Base-by-base conservation (phyloP, 805 yeast species). In the Hanseniaspora nectarophila region DNA sequence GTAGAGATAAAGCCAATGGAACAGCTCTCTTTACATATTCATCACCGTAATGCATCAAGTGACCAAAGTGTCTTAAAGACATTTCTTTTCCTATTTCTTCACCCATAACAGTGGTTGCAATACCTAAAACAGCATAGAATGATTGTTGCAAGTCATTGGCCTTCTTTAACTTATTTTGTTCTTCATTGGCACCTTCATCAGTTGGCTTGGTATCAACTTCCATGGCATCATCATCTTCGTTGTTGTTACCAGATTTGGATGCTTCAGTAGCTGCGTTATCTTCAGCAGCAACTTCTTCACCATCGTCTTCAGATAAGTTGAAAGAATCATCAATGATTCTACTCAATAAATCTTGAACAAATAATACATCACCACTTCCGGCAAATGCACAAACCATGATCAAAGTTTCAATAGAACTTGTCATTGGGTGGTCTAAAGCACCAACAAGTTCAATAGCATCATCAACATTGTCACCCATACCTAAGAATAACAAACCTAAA, bases 81-180 rank as follows among this genome's bases (percentile, higher is more conserved):
- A 92, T 92, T 60, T 90, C 96, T 67, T 85, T 94, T 32, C 99
- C 98, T 65, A 92, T 85, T 58, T 86, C 95, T 68, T 92, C 99
- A 57, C 99, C 99, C 84, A 92, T 82, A 13, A 96, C 92, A 61
- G 94, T 85, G 57, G 85, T 75, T 0, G 97, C 98, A 58, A 92
- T 77, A 55, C 98, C 98, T 49, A 92, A 74, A 18, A 92, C 97
- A 9, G 97, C 92, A 62, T 85, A 86, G 1, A 94, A 95, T 61
- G 65, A 59, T 47, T 70, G 72, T 39, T 67, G 72, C 20, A 60
- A 63, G 38, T 57, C 56, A 16, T 62, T 64, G 26, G 60, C 57
- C 29, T 62, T 68, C 18, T 63, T 62, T 37, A 62, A 70, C 35
- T 59, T 64, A 40, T 64, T 60, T 15, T 59, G 63, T 7, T 54